These are phyloP conservation scores for Retiboletus flavoniger DNA, from an alignment of 1,284 basidiomycete species.

Conservation along the genomic window DNA sequence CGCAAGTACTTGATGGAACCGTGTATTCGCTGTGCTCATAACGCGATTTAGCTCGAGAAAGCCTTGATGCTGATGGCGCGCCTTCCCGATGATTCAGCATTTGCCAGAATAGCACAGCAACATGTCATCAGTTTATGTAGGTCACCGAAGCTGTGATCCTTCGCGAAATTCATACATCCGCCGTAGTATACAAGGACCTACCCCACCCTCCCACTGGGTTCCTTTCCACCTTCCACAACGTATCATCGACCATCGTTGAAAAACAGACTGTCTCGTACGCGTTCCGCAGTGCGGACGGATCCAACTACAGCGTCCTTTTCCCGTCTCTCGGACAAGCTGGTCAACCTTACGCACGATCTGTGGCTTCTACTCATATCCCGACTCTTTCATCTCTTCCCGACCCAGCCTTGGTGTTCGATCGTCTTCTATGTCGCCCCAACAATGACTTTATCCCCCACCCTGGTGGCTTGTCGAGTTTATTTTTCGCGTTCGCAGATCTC, in stretches of 20 bases:
- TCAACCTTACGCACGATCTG: conserved; percentile 70
- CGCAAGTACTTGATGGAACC: conserved; percentile 33
- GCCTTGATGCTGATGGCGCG: conserved; percentile 55
- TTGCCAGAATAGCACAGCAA: conserved; percentile 45
- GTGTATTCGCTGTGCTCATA: conserved; percentile 3
- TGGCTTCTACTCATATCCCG: conserved; percentile 50
- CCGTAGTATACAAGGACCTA: conserved; percentile 55
- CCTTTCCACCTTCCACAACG: conserved; percentile 33
- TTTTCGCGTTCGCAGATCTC: conserved; percentile 78
- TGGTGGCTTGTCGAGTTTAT: conserved; percentile 62
- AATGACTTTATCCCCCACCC: conserved; percentile 53
- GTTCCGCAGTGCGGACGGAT: conserved; percentile 56
- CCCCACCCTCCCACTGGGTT: conserved; percentile 64
- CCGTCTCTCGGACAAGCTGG: conserved; percentile 61
- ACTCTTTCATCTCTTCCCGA: conserved; percentile 59
- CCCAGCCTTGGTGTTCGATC: conserved; percentile 69
- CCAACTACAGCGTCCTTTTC: conserved; percentile 54
- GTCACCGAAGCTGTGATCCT: conserved; percentile 20
- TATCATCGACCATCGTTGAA: neutral
- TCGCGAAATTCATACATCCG: neutral
- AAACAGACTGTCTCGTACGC: conserved; percentile 41
- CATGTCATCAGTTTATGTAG: conserved; percentile 49
- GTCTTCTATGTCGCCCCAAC: conserved; percentile 53
- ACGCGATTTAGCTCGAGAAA: conserved; percentile 50
- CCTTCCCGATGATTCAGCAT: conserved; percentile 35